Evolutionary conservation across 2,329 filamentous ascomycete genomes (phyloP), one percentile per base, ranked within the genome.

Genomic region (Aspergillus felis): DNA sequence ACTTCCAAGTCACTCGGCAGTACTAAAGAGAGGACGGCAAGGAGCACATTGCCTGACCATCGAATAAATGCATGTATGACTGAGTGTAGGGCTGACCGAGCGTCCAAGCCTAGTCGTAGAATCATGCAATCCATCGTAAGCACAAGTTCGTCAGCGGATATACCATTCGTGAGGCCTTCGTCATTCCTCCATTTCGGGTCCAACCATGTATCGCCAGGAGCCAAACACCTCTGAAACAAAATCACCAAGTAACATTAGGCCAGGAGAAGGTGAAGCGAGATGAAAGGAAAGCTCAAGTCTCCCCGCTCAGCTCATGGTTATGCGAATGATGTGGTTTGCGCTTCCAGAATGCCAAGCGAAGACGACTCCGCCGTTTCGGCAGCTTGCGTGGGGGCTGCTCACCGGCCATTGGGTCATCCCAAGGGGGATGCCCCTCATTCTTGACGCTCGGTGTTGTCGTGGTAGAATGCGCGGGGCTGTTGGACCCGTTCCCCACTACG

Each of bases 341-440:
- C 54, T 71, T 73, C 75, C 75, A 77, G 50, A 77, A 77, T 32
- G 74, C 74, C 54, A 77, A 64, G 42, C 75, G 71, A 47, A 77
- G 65, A 14, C 75, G 71, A 55, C 74, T 76, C 50, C 70, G 66
- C 20, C 70, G 68, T 57, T 75, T 76, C 14, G 70, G 69, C 46
- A 76, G 62, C 52, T 64, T 63, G n/a, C 66, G 68, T 27, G 56
- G 55, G 2, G 55, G 28, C 28, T 58, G 57, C 24, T 66, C 66
- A 56, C 61, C 60, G 28, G 59, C 61, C 12, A 56, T 50, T 25
- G 62, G 56, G 20, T 69, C 67, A 8, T 69, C 67, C 41, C 55
- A 62, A 32, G 61, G 60, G 8, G 61, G 57, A 50, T 57, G 64
- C 22, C 50, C 55, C 20, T 72, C 66, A 29, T 69, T 59, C 51